Percentiles rank a stretch among this genome's conserved stretches.
Conservation (phyloP, 1,284 basidiomycete species). For the Caloboletus inedulis region DNA sequence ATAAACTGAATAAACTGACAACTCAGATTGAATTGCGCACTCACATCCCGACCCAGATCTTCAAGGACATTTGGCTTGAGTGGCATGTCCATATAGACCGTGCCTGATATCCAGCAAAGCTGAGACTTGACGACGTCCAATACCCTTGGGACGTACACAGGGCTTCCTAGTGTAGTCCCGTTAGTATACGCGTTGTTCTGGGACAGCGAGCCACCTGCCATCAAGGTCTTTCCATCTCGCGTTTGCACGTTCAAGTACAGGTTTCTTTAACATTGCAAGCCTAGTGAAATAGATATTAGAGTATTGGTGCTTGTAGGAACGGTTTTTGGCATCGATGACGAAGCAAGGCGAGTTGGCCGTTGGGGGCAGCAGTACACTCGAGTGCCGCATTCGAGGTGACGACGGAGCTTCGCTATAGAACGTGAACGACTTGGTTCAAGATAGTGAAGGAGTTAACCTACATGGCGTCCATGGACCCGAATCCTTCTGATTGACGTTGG, state of each 20-base stretch:
- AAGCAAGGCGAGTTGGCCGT: slow-evolving; percentile 53
- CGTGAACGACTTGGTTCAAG: neutral
- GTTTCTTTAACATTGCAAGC: slow-evolving; percentile 59
- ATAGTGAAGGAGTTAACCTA: neutral
- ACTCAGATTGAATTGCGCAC: slow-evolving; percentile 29
- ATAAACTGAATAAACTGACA: slow-evolving; percentile 2
- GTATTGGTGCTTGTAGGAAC: slow-evolving; percentile 84
- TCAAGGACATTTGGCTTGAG: slow-evolving; percentile 96
- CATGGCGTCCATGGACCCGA: neutral
- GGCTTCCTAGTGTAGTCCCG: slow-evolving; percentile 50
- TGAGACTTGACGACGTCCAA: slow-evolving; percentile 85
- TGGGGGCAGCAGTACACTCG: slow-evolving; percentile 37
- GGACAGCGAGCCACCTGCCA: slow-evolving; percentile 14
- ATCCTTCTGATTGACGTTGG: neutral
- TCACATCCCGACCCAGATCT: slow-evolving; percentile 89
- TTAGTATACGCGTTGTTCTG: slow-evolving; percentile 12
- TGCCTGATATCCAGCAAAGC: slow-evolving; percentile 90
- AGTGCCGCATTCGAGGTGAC: slow-evolving; percentile 19
- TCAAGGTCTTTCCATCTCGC: slow-evolving; percentile 62
- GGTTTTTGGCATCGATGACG: slow-evolving; percentile 49
- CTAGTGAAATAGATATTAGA: slow-evolving; percentile 90
- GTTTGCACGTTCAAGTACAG: slow-evolving; percentile 63
- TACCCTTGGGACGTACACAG: slow-evolving; percentile 77
- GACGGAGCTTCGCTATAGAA: slow-evolving; percentile 17
- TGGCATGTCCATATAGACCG: slow-evolving; percentile 97